These are phyloP conservation scores for Sporothrix dimorphospora DNA, from an alignment of 2,329 filamentous ascomycete genomes.

Conservation along the genomic window DNA sequence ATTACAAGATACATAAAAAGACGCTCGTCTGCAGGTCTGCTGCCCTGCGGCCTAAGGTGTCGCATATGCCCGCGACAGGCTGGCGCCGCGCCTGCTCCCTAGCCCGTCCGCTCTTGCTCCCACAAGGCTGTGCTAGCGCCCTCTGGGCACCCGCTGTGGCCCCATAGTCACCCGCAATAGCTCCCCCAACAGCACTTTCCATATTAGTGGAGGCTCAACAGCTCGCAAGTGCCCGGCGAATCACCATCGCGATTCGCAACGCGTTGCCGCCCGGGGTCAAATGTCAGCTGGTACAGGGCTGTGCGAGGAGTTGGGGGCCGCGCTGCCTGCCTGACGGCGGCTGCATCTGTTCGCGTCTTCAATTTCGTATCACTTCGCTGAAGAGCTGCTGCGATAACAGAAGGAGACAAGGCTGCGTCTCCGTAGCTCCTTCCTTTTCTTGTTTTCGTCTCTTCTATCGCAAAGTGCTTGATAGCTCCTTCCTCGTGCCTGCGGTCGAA, in stretches of 20 bases:
- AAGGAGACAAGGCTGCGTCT: not conserved
- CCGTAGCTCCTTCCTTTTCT: not conserved
- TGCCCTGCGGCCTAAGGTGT: not conserved
- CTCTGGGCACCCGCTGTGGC: not conserved
- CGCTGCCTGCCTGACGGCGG: not conserved
- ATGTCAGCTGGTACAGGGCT: not conserved
- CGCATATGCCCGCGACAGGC: not conserved
- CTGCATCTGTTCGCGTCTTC: not conserved
- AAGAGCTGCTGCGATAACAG: not conserved
- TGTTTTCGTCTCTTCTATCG: not conserved
- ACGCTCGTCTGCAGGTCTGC: not conserved
- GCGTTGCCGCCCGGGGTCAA: too few species aligned
- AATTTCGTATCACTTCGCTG: too few species aligned
- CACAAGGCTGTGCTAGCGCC: constrained; percentile 7
- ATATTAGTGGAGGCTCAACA: not conserved
- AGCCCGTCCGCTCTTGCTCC: not conserved
- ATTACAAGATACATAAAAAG: not conserved
- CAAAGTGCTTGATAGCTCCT: not conserved
- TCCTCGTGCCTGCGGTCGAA: not conserved
- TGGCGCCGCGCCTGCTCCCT: too few species aligned
- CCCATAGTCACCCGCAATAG: not conserved
- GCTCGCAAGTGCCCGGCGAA: not conserved
- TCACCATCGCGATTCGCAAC: too few species aligned
- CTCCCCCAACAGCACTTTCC: not conserved
- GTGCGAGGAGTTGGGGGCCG: not conserved